These are phyloP conservation scores for Cetradonia linearis DNA, from an alignment of 495 filamentous ascomycete species.

Conservation along the genomic window DNA sequence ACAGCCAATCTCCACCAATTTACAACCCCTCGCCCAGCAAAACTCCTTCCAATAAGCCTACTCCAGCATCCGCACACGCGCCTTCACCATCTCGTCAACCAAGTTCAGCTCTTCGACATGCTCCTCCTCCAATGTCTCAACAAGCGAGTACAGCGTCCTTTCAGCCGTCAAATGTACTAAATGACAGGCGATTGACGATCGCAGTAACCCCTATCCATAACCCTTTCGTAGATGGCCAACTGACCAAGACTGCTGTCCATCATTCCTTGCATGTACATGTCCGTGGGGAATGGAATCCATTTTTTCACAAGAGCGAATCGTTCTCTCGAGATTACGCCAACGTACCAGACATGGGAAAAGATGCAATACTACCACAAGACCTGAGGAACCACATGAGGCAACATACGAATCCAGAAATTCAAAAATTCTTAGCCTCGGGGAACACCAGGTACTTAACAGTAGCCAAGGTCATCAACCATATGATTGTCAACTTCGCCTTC, in stretches of 20 bases:
- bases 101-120: not conserved
- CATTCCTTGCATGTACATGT: not conserved
- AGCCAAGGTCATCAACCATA: conserved; percentile 26
- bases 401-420: conserved; percentile 16
- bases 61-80: not conserved
- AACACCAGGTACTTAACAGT: conserved; percentile 23
- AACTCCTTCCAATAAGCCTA: not conserved
- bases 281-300: not conserved
- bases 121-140: not conserved
- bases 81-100: not conserved
- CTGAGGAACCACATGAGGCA: conserved; percentile 19
- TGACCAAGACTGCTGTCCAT: not conserved
- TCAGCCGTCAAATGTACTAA: too few relatives aligned
- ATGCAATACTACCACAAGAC: not conserved
- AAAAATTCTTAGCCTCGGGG: conserved; percentile 20
- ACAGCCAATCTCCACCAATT: conserved; percentile 7
- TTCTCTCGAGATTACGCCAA: conserved; percentile 14
- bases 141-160: not conserved
- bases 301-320: conserved; percentile 14
- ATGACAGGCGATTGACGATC: not conserved
- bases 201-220: not conserved
- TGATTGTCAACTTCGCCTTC: conserved; percentile 22
- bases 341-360: conserved; percentile 17
- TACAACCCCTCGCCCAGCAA: not conserved
- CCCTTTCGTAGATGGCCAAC: not conserved